Evolutionary conservation across 2,329 filamentous ascomycete genomes (phyloP).

Genomic region (Simplicillium sp.): DNA sequence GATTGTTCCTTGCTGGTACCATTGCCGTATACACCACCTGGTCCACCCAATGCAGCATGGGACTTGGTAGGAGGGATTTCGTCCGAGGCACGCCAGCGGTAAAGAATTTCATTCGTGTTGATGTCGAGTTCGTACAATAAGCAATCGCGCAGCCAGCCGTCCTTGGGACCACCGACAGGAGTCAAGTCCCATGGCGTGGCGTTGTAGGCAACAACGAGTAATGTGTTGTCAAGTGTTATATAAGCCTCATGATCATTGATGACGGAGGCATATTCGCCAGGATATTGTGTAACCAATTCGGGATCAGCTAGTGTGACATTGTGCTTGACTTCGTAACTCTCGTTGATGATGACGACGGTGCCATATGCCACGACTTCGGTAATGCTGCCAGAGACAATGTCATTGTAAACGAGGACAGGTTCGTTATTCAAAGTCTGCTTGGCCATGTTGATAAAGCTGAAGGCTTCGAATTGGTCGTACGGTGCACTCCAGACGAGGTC

Average conservation of each 20-base stretch:
- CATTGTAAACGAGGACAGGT: neutral
- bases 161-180: neutral
- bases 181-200: neutral
- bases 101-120: neutral
- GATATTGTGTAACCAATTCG: neutral
- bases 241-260: neutral
- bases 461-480: neutral
- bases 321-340: neutral
- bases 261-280: neutral
- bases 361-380: neutral
- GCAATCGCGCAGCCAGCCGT: neutral
- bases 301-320: neutral
- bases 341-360: neutral
- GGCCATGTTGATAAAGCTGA: neutral
- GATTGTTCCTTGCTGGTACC: neutral
- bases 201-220: neutral
- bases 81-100: neutral
- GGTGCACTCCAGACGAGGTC: neutral
- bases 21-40: neutral
- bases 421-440: neutral
- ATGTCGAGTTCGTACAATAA: neutral
- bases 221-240: neutral
- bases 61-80: neutral
- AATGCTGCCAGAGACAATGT: neutral
- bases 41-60: neutral